Conservation (phyloP, 2,329 filamentous ascomycete genomes). For the Huntiella savannae region DNA sequence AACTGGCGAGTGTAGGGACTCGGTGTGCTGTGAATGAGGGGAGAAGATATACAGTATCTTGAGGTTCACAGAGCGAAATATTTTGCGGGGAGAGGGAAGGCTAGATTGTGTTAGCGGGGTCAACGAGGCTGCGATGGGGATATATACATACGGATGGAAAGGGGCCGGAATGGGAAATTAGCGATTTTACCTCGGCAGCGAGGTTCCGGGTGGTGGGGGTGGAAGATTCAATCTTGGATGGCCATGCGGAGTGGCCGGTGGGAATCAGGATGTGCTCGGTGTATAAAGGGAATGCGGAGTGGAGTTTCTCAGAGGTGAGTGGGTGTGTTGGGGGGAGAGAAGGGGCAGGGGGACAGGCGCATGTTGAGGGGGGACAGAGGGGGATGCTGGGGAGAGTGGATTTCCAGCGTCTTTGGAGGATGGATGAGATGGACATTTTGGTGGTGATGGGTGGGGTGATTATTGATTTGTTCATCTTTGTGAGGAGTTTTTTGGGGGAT, state of each 20-base stretch:
- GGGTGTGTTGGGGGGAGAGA: conserved; percentile 45
- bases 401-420: too few species aligned
- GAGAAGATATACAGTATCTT: conserved; percentile 50
- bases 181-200: conserved; percentile 50
- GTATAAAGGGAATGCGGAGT: conserved; percentile 50
- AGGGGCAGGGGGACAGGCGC: conserved; percentile 45
- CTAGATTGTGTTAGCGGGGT: conserved; percentile 13
- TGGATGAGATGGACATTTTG: too few species aligned
- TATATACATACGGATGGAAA: conserved; percentile 54
- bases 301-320: conserved; percentile 39
- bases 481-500: too few species aligned
- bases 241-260: conserved; percentile 66
- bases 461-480: too few species aligned
- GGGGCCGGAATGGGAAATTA: conserved; percentile 30
- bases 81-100: conserved; percentile 27
- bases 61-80: conserved; percentile 22
- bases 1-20: conserved; percentile 46
- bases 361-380: neutral
- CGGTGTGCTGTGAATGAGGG: conserved; percentile 66
- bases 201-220: conserved; percentile 25
- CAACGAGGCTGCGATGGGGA: conserved; percentile 57
- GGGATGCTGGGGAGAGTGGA: conserved; percentile 3
- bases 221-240: conserved; percentile 53
- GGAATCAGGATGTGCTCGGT: conserved; percentile 68
- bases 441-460: too few species aligned